Base-by-base conservation (phyloP, 2,329 filamentous ascomycete genomes). In the Penicillium sp. region DNA sequence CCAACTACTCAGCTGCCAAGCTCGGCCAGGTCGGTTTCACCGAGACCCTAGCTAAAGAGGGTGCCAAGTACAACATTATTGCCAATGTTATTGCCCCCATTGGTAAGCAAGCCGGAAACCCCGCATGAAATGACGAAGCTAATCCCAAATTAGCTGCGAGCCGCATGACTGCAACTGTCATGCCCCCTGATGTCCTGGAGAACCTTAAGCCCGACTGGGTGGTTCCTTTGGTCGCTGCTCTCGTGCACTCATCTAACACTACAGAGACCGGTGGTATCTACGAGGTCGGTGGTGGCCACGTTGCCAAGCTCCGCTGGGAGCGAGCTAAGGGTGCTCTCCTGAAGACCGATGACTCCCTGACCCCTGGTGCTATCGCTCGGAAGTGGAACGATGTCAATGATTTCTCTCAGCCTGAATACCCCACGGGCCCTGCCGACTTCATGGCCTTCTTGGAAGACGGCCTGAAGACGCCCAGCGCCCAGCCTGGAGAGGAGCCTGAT, bases 1-100 rank as follows among this genome's bases (percentile, higher is more conserved):
- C 87, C 74, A 97, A 97, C 79, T 99, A 99, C 79, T 96, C 93
- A 16, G 92, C 94, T 59, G 94, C 94, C 71, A 99, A 97, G 82
- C 83, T 97, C 62, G 89, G 90, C 63, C 87, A 96, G 80, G 92
- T 99, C 60, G 94, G 93, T 65, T 97, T 97, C 81, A 97, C 92
- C 38, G 93, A 99, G 82, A 97, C 94, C 4, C 83, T 99, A 61
- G 94, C 94, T 58, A 97, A 97, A 82, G 94, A 99, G 81, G 94
- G 94, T 64, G 81, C 85, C 72, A 97, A 97, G 79, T 99, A 99
- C 81, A 97, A 97, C 83, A 97, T 99, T 66, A 79, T 96, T 68
- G 86, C 83, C 81, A 99, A 99, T 76, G 90, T 90, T 68, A 95
- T 99, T 78, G 92, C 94, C 18, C 94, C 94, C 51, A 92, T 97